Base-by-base conservation (phyloP, 371 early-diverging fungal genomes). In the Mucor circinelloides region DNA sequence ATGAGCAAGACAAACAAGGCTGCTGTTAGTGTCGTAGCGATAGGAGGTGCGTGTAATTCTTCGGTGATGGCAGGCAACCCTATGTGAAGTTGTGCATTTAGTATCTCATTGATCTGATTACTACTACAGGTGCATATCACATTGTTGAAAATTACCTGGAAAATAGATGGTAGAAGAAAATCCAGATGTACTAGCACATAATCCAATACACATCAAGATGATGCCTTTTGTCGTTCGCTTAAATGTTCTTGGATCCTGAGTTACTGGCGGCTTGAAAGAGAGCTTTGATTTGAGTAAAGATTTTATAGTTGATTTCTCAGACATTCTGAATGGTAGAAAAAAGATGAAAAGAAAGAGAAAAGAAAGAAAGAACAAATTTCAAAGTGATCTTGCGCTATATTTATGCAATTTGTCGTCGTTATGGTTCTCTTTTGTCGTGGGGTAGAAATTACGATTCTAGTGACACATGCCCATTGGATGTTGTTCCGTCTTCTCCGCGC, bases 1-100 rank as follows among this genome's bases (percentile, higher is more conserved):
- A 86, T 82, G 34, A 79, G 75, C 25, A 89, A 70, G 27, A 87
- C 75, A 52, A 87, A 89, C 12, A 85, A 63, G 5, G 87, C 84
- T 12, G 86, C 84, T 3, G 87, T 85, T 42, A 85, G 69, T 58
- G 85, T 85, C 54, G 85, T 84, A 15, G 79, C 76, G 8, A 81
- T 83, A 25, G 73, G 28, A 2, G 85, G 74, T 3, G 87, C 82
- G 31, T 82, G 31, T 17, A 89, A 75, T 19, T 86, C 86, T 15
- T 60, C 40, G 17, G 77, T 81, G 48, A 88, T 81, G 27, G 56
- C 66, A 13, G 83, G 83, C 2, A 86, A 67, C 2, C 86, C 86
- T 67, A 73, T 44, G 12, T 9, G 36, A n/a, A 44, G n/a, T n/a
- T 3, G 7, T 13, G 13, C 21, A 6, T 27, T 15, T 32, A 31